Conservation (phyloP, 805 yeast genomes). For the Martiniozyma abietophila region DNA sequence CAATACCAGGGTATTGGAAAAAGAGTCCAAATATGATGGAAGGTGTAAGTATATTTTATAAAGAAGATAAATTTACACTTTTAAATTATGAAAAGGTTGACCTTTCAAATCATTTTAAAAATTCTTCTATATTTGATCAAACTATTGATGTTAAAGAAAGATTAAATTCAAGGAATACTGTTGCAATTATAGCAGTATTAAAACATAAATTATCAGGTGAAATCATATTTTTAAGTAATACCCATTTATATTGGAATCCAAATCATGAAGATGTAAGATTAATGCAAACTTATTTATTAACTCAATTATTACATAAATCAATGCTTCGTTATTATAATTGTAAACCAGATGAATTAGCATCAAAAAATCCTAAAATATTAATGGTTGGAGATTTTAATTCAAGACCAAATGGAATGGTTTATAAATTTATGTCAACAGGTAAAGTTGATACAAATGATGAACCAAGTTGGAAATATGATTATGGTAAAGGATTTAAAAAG, state of each 20-base stretch:
- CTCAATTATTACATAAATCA: constrained; percentile 25
- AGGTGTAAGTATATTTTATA: constrained; percentile 50
- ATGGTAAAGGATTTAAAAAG: constrained; percentile 10
- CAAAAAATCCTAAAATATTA: constrained; percentile 27
- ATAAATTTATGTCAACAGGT: constrained; percentile 31
- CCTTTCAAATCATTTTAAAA: constrained; percentile 23
- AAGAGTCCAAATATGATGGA: constrained; percentile 39
- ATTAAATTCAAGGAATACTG: constrained; percentile 42
- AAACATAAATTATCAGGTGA: constrained; percentile 34
- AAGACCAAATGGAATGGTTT: constrained; percentile 38
- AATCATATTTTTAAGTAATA: constrained; percentile 41
- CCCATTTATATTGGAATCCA: constrained; percentile 53
- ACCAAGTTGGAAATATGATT: constrained; percentile 14
- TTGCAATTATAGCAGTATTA: constrained; percentile 42
- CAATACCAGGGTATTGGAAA: constrained; percentile 46
- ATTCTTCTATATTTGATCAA: constrained; percentile 22
- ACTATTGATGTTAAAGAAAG: constrained; percentile 29
- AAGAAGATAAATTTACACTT: constrained; percentile 37
- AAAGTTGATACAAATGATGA: constrained; percentile 14
- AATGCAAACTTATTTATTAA: constrained; percentile 40
- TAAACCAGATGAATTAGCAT: constrained; percentile 6
- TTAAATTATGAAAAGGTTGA: constrained; percentile 26
- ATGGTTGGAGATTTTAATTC: constrained; percentile 55
- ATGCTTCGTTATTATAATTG: constrained; percentile 17
- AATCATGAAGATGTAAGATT: constrained; percentile 45